Conservation (phyloP, 1,139 yeast genomes). For the Suhomyces wounanorum region DNA sequence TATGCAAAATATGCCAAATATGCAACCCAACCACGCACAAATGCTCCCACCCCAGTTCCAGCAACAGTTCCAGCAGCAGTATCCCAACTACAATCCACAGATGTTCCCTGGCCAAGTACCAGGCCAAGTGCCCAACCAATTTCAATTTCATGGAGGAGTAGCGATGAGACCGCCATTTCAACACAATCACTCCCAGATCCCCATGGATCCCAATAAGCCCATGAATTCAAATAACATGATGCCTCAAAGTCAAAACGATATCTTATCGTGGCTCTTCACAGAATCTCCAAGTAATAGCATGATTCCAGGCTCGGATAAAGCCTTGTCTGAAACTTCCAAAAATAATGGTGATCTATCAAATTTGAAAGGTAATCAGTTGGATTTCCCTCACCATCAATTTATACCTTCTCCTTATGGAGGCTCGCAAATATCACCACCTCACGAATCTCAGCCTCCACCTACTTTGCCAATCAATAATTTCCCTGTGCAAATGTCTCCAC, state of each 20-base stretch:
- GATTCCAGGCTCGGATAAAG: neutral
- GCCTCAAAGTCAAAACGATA: conserved; percentile 34
- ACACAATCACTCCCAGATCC: neutral
- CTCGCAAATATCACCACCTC: conserved; percentile 6
- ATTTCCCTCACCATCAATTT: conserved; percentile 1
- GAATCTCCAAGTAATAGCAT: conserved; percentile 21
- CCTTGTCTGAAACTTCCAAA: neutral
- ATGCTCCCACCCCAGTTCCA: neutral
- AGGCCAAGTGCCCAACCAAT: neutral
- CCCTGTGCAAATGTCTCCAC: conserved; percentile 1
- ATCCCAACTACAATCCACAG: neutral
- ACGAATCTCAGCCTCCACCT: neutral
- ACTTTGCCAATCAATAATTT: neutral
- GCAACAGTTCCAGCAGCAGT: neutral
- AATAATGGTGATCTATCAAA: neutral
- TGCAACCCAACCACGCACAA: neutral
- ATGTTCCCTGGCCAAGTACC: neutral
- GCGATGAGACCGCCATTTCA: neutral
- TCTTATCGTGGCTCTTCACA: conserved; percentile 43
- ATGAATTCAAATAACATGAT: neutral
- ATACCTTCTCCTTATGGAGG: conserved; percentile 10
- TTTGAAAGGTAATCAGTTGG: conserved; percentile 1
- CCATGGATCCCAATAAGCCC: neutral
- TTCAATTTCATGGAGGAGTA: neutral
- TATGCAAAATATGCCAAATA: neutral